phyloP scores from a whole-genome alignment of 768 basidiomycete genomes.

The Boletus rufocinnamomeus region DNA sequence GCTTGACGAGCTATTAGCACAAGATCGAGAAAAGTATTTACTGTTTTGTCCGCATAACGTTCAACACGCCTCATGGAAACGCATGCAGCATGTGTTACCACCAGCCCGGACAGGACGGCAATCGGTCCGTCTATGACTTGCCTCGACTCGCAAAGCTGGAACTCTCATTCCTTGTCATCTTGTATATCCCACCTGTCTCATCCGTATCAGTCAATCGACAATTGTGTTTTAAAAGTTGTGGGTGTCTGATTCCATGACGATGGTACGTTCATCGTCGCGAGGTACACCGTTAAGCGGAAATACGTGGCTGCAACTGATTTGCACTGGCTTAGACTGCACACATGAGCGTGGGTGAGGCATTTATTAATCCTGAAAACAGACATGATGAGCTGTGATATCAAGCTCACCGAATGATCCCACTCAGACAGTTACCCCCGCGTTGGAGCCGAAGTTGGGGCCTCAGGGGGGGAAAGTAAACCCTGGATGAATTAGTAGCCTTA shows the following conservation, averaged over 20 bases:
- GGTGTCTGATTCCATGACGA: background rate
- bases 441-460: conserved; percentile 3
- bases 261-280: background rate
- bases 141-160: background rate
- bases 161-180: background rate
- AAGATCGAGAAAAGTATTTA: background rate
- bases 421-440: background rate
- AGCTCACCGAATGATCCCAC: background rate
- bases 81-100: background rate
- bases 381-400: background rate
- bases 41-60: background rate
- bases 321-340: background rate
- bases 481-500: background rate
- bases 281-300: conserved; percentile 1
- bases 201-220: background rate
- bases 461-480: background rate
- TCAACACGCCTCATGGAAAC: background rate
- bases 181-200: background rate
- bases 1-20: background rate
- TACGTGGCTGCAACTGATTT: conserved; percentile 1
- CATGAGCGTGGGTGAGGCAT: background rate
- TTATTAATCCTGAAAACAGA: background rate
- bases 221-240: background rate
- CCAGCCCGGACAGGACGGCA: background rate
- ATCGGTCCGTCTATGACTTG: background rate